These are phyloP conservation scores for Aspergillus incahuasiensis DNA, from an alignment of 495 filamentous ascomycete species.

Conservation along the genomic window DNA sequence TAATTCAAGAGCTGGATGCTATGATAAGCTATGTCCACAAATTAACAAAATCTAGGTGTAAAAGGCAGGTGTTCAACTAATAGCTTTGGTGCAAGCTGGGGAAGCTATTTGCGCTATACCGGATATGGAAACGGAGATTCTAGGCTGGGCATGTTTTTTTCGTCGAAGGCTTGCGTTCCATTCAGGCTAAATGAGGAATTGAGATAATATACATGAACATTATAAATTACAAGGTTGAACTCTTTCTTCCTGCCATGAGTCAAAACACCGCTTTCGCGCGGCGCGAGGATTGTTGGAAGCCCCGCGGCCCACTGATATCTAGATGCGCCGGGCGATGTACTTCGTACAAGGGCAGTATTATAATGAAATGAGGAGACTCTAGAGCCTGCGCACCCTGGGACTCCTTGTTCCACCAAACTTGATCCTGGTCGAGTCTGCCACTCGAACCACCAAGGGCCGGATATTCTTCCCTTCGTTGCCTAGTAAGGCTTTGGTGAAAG, in stretches of 20 bases:
- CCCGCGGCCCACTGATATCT: neutral
- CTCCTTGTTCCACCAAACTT: slow-evolving; percentile 96
- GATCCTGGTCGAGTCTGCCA: slow-evolving; percentile 77
- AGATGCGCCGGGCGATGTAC: neutral
- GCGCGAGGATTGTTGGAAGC: neutral
- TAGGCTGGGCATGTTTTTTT: neutral
- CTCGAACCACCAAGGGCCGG: slow-evolving; percentile 63
- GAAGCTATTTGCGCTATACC: slow-evolving; percentile 23
- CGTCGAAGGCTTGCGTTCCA: neutral
- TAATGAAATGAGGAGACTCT: neutral
- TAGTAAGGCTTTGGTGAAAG: slow-evolving; percentile 80
- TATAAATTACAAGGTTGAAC: neutral
- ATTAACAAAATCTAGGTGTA: neutral
- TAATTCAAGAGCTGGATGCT: neutral
- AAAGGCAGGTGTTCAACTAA: slow-evolving; percentile 9
- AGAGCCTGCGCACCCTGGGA: slow-evolving; percentile 74
- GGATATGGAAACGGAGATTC: slow-evolving; percentile 6
- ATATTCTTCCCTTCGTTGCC: slow-evolving; percentile 75
- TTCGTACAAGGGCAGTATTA: neutral
- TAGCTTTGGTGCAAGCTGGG: slow-evolving; percentile 17
- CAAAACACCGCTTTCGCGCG: neutral
- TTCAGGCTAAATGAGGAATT: neutral
- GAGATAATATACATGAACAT: slow-evolving; percentile 14
- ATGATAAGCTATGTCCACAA: neutral
- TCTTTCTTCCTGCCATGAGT: too few species aligned